These are phyloP conservation scores for Saposhnikovia divaricata DNA, from an alignment of 129 eudicot species.

Conservation along the genomic window DNA sequence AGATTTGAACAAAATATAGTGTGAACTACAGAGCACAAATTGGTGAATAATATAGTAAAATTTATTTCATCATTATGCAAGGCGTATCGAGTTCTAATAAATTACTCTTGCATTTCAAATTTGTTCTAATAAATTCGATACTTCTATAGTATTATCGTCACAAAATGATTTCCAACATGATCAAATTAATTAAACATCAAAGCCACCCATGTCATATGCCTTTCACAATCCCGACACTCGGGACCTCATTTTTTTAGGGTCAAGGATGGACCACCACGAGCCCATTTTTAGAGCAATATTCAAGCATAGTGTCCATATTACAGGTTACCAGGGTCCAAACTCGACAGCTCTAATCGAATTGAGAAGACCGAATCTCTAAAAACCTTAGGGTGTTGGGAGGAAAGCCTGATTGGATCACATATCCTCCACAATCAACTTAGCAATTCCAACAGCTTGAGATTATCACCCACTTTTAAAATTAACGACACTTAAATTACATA, in stretches of 20 bases:
- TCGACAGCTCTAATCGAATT: neutral
- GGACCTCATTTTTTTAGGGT: neutral
- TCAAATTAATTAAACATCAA: neutral
- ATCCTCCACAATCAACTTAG: neutral
- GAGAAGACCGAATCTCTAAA: neutral
- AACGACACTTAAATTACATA: slow-evolving; percentile 12
- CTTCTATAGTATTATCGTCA: neutral
- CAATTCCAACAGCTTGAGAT: neutral
- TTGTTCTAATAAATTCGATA: neutral
- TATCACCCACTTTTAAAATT: too few species aligned
- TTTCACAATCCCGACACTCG: neutral
- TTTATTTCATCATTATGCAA: neutral
- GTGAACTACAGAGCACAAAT: neutral
- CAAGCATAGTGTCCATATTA: neutral
- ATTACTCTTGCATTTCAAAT: neutral
- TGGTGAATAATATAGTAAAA: neutral
- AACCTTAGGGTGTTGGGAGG: neutral
- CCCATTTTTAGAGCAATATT: neutral
- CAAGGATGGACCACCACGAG: neutral
- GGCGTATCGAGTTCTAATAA: too few species aligned
- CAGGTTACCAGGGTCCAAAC: neutral
- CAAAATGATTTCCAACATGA: neutral
- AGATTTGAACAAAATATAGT: neutral
- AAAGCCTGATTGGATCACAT: neutral
- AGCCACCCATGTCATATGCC: neutral